Percentiles rank a stretch among this genome's conserved stretches.
These are phyloP conservation scores for Trichoderma atrobrunneum DNA, from an alignment of 2,329 filamentous ascomycete genomes.

Conservation along the genomic window DNA sequence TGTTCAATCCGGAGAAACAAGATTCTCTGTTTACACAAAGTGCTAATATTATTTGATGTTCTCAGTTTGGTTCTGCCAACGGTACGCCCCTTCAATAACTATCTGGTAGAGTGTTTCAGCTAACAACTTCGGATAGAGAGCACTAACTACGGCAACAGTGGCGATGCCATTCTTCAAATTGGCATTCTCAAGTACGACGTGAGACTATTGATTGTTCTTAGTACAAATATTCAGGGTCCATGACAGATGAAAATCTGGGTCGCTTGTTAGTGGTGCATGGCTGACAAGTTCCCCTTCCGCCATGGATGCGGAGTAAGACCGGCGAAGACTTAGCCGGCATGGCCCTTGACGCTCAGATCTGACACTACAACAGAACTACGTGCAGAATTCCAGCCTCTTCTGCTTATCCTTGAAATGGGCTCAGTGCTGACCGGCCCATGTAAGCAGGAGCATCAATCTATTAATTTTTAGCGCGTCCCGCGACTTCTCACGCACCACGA, in stretches of 20 bases:
- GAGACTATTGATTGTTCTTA: neutral
- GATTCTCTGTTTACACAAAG: neutral
- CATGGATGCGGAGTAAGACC: constrained; percentile 5
- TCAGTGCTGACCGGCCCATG: neutral
- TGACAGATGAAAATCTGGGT: neutral
- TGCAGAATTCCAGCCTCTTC: neutral
- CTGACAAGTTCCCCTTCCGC: neutral
- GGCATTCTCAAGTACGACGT: neutral
- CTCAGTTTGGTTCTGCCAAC: neutral
- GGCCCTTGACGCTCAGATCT: constrained; percentile 1
- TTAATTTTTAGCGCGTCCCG: neutral
- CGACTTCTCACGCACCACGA: neutral
- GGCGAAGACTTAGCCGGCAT: constrained; percentile 1
- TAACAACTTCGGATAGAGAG: neutral
- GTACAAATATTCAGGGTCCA: neutral
- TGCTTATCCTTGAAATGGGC: neutral
- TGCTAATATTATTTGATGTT: neutral
- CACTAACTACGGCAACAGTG: neutral
- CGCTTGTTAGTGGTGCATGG: neutral
- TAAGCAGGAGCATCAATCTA: neutral
- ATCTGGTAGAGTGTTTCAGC: neutral
- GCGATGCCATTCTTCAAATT: neutral
- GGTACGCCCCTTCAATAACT: neutral
- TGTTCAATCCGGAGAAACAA: neutral
- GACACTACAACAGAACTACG: neutral